Evolutionary conservation across 129 eudicot genomes (phyloP), one percentile per base, ranked within the genome.

Genomic region (Centaurea solstitialis): DNA sequence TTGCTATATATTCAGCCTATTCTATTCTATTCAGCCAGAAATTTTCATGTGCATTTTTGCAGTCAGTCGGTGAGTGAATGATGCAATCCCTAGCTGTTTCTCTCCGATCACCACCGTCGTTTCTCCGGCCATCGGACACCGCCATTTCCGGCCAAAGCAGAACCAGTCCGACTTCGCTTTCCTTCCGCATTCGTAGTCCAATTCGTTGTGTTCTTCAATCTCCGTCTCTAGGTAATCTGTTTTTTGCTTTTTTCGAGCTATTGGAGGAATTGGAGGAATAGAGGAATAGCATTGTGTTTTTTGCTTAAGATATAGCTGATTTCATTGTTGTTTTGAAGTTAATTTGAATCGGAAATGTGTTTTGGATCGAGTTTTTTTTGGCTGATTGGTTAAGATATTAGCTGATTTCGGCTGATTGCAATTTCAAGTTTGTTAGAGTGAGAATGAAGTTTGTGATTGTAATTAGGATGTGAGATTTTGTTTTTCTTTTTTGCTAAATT

Each of bases 51-150:
- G 79, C 79, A 80, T 70, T 75, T n/a, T 15, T 26, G 30, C 30
- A 26, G 21, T 15, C 37, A 82, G 41, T 69, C 64, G 10, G n/a
- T 64, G 41, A 81, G n/a, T 64, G 41, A 81, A 83, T 38, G 68
- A 90, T 90, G 94, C 90, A 86, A 86, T 76, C 87, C 43, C 84
- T 82, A 24, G 75, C 88, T 8, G 72, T 86, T 53, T 66, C 81
- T 72, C 85, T 76, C 89, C 89, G 86, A 17, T 75, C 83, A 43
- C 22, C 88, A 12, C 85, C 88, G 33, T 39, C 86, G 28, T 33
- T 47, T 72, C 84, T 57, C 77, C 83, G 80, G 50, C 66, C 79
- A 26, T 26, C 82, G 38, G 18, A 66, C 61, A 15, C 77, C 43
- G 69, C 82, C 69, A 23, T 73, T 79, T 78, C 84, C 77, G 35